Evolutionary conservation across 768 basidiomycete genomes (phyloP).

Genomic region (Hortiboletus flavorubellus): DNA sequence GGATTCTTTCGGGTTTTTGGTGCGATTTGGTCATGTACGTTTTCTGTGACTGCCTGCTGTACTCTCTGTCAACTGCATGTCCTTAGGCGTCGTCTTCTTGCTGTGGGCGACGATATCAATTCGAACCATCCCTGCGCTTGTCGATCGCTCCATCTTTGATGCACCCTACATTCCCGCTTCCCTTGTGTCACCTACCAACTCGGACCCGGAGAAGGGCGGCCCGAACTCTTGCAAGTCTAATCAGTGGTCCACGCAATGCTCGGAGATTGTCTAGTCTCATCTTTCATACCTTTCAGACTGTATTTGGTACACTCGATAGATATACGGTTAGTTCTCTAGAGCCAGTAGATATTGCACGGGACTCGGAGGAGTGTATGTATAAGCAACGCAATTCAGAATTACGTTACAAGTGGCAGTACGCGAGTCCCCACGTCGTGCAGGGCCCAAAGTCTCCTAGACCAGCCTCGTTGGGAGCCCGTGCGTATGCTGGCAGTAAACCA

Average conservation of each 20-base stretch:
- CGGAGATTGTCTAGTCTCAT: not conserved
- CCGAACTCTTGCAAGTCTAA: not conserved
- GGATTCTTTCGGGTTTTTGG: conserved; percentile 51
- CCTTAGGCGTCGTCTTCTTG: conserved; percentile 38
- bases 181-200: not conserved
- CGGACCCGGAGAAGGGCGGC: conserved; percentile 9
- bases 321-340: not conserved
- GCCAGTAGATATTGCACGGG: too few species aligned
- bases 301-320: not conserved
- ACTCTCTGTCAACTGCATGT: not conserved
- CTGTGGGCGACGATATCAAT: conserved; percentile 42
- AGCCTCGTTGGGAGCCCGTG: not conserved
- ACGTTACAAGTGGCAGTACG: conserved; percentile 24
- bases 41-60: not conserved
- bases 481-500: conserved; percentile 16
- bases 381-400: not conserved
- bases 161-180: conserved; percentile 40
- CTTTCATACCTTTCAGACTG: not conserved
- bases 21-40: conserved; percentile 50
- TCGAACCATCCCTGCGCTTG: conserved; percentile 42
- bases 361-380: not conserved
- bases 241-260: not conserved
- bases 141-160: conserved; percentile 46
- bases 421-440: not conserved
- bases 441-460: conserved; percentile 11